phyloP scores from a whole-genome alignment of 805 yeast species.

The Schwanniomyces yamadae region DNA sequence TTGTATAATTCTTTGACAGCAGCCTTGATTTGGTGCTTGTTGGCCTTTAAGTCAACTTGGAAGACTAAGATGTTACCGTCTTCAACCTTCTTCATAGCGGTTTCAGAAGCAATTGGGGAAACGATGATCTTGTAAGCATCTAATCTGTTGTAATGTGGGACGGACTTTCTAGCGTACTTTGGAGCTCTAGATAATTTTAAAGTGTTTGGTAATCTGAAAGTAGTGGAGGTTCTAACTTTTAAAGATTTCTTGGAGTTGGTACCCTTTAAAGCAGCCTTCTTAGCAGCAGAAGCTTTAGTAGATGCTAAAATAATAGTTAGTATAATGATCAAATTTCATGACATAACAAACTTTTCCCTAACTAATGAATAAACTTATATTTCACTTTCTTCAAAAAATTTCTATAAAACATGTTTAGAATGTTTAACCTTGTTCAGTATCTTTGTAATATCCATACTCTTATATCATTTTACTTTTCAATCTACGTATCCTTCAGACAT shows the following conservation, averaged over 20 bases:
- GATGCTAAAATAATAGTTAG: slow-evolving; percentile 39
- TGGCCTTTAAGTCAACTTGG: slow-evolving; percentile 95
- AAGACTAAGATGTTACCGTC: slow-evolving; percentile 98
- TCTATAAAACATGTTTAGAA: too few species aligned
- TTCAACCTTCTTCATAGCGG: slow-evolving; percentile 99
- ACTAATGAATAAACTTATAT: too few species aligned
- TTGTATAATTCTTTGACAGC: slow-evolving; percentile 98
- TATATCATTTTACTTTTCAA: too few species aligned
- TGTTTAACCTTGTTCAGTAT: too few species aligned
- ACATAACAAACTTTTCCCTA: too few species aligned
- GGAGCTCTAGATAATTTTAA: slow-evolving; percentile 91
- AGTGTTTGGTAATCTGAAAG: slow-evolving; percentile 98
- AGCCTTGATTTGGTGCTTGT: slow-evolving; percentile 97
- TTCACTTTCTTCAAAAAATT: too few species aligned
- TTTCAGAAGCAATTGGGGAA: slow-evolving; percentile 95
- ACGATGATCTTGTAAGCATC: slow-evolving; percentile 94
- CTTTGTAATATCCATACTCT: too few species aligned
- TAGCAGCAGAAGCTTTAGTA: slow-evolving; percentile 92
- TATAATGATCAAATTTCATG: slow-evolving; percentile 10
- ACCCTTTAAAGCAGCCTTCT: slow-evolving; percentile 98
- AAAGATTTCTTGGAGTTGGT: slow-evolving; percentile 84
- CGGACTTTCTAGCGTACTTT: slow-evolving; percentile 91
- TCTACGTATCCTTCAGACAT: too few species aligned
- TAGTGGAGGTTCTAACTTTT: slow-evolving; percentile 92
- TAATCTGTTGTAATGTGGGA: slow-evolving; percentile 95